Evolutionary conservation across 441 rosid genomes (phyloP), one percentile per base, ranked within the genome.

Genomic region (Populus tomentosa): DNA sequence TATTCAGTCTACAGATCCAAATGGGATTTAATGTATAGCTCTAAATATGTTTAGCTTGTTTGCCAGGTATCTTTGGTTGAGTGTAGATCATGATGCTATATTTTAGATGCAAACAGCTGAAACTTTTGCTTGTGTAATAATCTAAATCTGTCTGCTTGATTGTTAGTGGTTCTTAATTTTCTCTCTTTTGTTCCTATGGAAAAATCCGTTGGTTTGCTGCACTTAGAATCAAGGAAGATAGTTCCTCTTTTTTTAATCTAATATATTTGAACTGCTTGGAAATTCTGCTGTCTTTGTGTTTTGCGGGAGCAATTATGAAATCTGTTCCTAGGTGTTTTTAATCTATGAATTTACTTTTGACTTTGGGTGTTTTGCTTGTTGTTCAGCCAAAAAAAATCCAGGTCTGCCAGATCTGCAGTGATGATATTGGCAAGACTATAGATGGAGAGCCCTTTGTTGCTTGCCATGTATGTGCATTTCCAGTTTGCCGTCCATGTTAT

Each of bases 331-430:
- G 66, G 42, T 35, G 32, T 16, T 3, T 20, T 69, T 23, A 4
- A 20, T 10, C 65, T 20, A 21, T 68, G 18, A 56, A 35, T 30
- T 71, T 32, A n/a, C 61, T 66, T 68, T 76, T 30, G 71, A 61
- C 33, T 66, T 28, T 24, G 14, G 42, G 40, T 69, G 28, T 71
- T 66, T 6, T 76, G 78, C n/a, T 75, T 42, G 64, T 63, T 70
- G 9, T 63, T 56, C 77, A 82, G 83, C 70, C 76, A 1, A 77
- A 79, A 50, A 74, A 66, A 42, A 24, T 64, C 61, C 82, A 80
- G 77, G 75, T 82, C 20, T 84, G 88, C 75, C 85, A 82, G 82
- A 86, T 86, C 71, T 86, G 88, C 78, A 83, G 86, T 35, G 86
- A 86, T 68, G 80, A 69, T 28, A 77, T 84, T 35, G 86, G 86